These are phyloP conservation scores for Actinidia arguta DNA, from an alignment of 179 eudicot species.

Conservation along the genomic window DNA sequence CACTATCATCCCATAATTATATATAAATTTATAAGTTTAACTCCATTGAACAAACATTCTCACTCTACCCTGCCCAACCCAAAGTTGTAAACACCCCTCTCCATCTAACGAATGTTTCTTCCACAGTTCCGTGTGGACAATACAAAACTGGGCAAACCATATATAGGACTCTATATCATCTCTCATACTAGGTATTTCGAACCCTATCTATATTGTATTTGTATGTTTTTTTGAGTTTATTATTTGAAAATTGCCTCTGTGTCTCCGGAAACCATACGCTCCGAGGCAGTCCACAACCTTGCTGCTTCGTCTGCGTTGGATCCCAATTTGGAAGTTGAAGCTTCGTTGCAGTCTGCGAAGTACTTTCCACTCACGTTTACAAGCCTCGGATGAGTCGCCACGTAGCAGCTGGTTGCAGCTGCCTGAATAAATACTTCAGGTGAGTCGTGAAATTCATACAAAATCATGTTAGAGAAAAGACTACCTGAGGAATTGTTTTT, in stretches of 20 bases:
- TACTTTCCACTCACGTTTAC: conserved; percentile 69
- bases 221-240: background rate
- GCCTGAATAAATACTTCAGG: conserved; percentile 54
- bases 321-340: conserved; percentile 59
- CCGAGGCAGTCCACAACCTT: conserved; percentile 67
- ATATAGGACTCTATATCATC: no score
- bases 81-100: no score
- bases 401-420: conserved; percentile 93
- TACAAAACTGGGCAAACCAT: no score
- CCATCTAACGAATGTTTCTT: no score
- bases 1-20: no score
- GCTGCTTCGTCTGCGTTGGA: conserved; percentile 56
- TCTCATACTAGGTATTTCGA: no score
- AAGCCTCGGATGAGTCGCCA: conserved; percentile 71
- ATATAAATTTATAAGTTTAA: no score
- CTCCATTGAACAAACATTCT: no score
- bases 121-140: no score
- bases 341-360: conserved; percentile 82
- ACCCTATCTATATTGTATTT: no score
- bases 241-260: conserved; percentile 21
- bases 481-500: conserved; percentile 69
- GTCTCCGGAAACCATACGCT: conserved; percentile 45
- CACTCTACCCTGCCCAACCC: no score
- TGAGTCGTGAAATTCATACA: background rate
- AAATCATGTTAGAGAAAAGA: background rate